Base-by-base conservation (phyloP, 805 yeast species). In the Candida nanaspora region DNA sequence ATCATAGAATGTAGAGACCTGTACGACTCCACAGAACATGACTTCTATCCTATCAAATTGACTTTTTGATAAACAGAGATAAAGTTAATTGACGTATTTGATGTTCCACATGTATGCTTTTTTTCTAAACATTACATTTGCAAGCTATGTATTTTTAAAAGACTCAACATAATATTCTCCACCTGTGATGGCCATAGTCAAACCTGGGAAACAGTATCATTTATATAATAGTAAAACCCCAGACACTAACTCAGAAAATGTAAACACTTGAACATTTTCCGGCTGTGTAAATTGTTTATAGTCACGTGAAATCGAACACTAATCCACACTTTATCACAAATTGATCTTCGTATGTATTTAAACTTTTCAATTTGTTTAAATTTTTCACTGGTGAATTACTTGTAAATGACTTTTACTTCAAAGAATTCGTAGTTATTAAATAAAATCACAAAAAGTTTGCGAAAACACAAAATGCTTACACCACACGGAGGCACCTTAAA, bases 401-500 rank as follows among this genome's bases (percentile, higher is more conserved):
- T 6, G 5, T 14, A 18, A 27, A 23, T n/a, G n/a, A n/a, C n/a
- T n/a, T n/a, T n/a, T n/a, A n/a, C n/a, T n/a, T n/a, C n/a, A n/a
- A n/a, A n/a, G n/a, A n/a, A n/a, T n/a, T n/a, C n/a, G n/a, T n/a
- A n/a, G n/a, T n/a, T n/a, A n/a, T n/a, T n/a, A n/a, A n/a, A n/a
- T n/a, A n/a, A n/a, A n/a, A n/a, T n/a, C n/a, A n/a, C n/a, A n/a
- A n/a, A n/a, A n/a, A n/a, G n/a, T n/a, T n/a, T n/a, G n/a, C 11
- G 15, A 23, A n/a, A n/a, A 5, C 3, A 2, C 29, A 53, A 37
- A 38, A 80, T 81, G 86, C 80, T 82, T 44, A 65, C 78, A 53
- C 96, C 98, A 43, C 97, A 91, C 75, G 98, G 97, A 59, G 96
- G 96, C 53, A 69, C 70, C 41, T 76, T 89, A 50, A 82, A 89